phyloP scores from a whole-genome alignment of 371 early-diverging fungal species.

The Mucor piriformis region DNA sequence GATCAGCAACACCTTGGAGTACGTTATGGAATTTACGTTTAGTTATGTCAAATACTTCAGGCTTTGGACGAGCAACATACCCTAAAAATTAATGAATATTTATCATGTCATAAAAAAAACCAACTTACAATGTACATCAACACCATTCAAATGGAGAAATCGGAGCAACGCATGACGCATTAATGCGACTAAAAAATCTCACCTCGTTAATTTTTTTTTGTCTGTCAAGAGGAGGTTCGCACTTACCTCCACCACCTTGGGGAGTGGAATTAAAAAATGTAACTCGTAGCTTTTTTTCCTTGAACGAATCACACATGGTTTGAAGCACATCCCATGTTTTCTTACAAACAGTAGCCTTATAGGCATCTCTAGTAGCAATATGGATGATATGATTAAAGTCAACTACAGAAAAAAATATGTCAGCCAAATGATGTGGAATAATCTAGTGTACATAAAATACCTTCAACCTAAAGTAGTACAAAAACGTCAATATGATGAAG shows the following conservation, averaged over 20 bases:
- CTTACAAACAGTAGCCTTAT: constrained; percentile 56
- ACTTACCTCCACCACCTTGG: constrained; percentile 84
- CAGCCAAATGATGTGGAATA: background rate
- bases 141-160: constrained; percentile 62
- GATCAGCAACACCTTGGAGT: constrained; percentile 82
- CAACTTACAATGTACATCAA: constrained; percentile 68
- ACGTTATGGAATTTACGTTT: constrained; percentile 90
- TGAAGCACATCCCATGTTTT: constrained; percentile 65
- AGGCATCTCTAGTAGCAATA: constrained; percentile 62
- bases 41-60: constrained; percentile 82
- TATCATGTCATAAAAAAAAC: background rate
- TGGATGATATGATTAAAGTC: constrained; percentile 70
- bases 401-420: constrained; percentile 33
- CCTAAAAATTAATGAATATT: constrained; percentile 29
- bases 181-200: constrained; percentile 66
- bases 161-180: constrained; percentile 88
- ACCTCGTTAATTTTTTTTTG: background rate
- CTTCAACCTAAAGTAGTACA: constrained; percentile 41
- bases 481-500: constrained; percentile 18
- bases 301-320: constrained; percentile 52
- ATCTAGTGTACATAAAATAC: constrained; percentile 19
- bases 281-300: constrained; percentile 58
- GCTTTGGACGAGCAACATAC: constrained; percentile 79
- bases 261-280: constrained; percentile 85
- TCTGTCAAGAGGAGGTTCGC: too few species aligned